These are phyloP conservation scores for Conidiobolus incongruus DNA, from an alignment of 371 early-diverging fungal species.

Conservation along the genomic window DNA sequence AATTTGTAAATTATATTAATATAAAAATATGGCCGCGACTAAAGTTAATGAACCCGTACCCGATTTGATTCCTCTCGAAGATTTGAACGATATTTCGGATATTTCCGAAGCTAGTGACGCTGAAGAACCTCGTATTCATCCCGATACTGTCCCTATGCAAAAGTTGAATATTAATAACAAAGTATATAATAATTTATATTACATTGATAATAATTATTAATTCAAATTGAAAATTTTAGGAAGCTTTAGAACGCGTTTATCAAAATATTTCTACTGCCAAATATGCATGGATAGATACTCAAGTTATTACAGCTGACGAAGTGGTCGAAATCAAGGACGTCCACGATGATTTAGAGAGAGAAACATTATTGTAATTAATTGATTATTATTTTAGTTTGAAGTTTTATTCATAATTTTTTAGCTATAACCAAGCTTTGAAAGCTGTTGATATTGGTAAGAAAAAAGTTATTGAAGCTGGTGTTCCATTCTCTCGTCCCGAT, in stretches of 20 bases:
- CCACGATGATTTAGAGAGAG: slow-evolving; percentile 70
- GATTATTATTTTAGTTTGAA: not conserved
- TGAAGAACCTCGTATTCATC: slow-evolving; percentile 11
- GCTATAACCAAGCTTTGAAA: slow-evolving; percentile 60
- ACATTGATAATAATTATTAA: not conserved
- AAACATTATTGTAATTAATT: slow-evolving; percentile 47
- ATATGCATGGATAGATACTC: slow-evolving; percentile 61
- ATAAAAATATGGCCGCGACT: slow-evolving; percentile 10
- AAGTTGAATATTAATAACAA: slow-evolving; percentile 41
- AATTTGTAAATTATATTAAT: slow-evolving; percentile 15
- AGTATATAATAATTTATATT: slow-evolving; percentile 13
- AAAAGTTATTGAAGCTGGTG: slow-evolving; percentile 25
- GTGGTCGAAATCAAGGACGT: slow-evolving; percentile 36
- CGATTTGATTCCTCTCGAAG: slow-evolving; percentile 9
- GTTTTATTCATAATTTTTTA: not conserved
- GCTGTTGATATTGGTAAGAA: slow-evolving; percentile 40
- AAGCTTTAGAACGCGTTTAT: slow-evolving; percentile 28
- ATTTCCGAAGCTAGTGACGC: slow-evolving; percentile 17
- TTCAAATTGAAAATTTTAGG: slow-evolving; percentile 10
- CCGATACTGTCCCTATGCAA: slow-evolving; percentile 33
- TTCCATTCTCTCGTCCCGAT: slow-evolving; percentile 58
- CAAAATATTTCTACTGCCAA: slow-evolving; percentile 39
- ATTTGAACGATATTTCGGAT: slow-evolving; percentile 11
- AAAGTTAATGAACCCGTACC: slow-evolving; percentile 12
- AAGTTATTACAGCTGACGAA: slow-evolving; percentile 35